phyloP scores from a whole-genome alignment of 2,329 filamentous ascomycete genomes.

The Periconia sp. region DNA sequence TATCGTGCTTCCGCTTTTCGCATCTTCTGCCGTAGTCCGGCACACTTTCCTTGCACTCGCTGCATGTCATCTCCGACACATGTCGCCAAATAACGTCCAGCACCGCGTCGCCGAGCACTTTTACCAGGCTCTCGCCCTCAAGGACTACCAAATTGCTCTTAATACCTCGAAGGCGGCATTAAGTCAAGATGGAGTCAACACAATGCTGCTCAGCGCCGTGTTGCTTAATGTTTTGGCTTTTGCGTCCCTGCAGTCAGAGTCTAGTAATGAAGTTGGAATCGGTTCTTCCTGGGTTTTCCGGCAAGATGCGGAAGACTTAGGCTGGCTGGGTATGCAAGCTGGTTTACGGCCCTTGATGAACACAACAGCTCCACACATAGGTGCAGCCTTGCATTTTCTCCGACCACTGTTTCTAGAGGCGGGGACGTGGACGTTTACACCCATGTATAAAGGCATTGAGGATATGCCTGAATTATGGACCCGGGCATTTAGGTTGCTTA shows the following conservation, averaged over 20 bases:
- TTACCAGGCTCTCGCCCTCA: constrained; percentile 6
- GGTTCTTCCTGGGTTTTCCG: constrained; percentile 12
- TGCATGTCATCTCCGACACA: constrained; percentile 10
- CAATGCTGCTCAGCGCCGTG: constrained; percentile 1
- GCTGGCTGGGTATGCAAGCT: constrained; percentile 10
- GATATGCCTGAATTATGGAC: too few species aligned
- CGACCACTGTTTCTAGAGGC: too few species aligned
- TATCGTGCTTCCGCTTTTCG: not conserved
- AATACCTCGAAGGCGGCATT: not conserved
- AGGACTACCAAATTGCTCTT: constrained; percentile 5
- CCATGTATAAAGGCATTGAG: too few species aligned
- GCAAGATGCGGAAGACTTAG: constrained; percentile 1
- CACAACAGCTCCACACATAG: too few species aligned
- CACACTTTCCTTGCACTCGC: constrained; percentile 6
- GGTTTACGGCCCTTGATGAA: constrained; percentile 1
- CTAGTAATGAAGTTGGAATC: not conserved
- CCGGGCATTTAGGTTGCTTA: too few species aligned
- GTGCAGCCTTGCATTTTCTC: too few species aligned
- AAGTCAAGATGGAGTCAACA: not conserved
- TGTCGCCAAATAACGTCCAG: constrained; percentile 3
- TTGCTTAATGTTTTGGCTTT: constrained; percentile 12
- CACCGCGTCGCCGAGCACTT: constrained; percentile 12
- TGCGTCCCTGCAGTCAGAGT: constrained; percentile 1
- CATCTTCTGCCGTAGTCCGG: constrained; percentile 6
- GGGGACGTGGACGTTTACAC: too few species aligned